Percentiles rank a stretch among this genome's conserved stretches.
Evolutionary conservation across 768 basidiomycete species (phyloP).

Genomic region (Boletus reticuloceps): DNA sequence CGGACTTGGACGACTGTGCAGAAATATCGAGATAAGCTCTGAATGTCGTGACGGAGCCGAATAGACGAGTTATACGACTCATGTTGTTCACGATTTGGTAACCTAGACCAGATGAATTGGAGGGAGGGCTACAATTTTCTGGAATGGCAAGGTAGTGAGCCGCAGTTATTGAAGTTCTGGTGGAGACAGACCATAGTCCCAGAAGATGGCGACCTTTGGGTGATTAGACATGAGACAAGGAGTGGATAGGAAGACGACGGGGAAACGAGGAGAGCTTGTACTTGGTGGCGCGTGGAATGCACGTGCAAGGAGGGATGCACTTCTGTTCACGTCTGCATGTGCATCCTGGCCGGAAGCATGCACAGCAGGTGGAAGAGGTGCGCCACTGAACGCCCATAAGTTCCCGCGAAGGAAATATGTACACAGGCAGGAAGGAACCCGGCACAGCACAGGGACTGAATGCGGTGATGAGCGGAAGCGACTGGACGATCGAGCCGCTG

Average conservation of each 20-base stretch:
- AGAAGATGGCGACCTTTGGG: conserved; percentile 42
- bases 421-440: neutral
- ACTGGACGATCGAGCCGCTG: neutral
- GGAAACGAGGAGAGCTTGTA: conserved; percentile 18
- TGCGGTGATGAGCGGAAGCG: neutral
- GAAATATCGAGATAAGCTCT: conserved; percentile 54
- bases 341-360: conserved; percentile 7
- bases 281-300: conserved; percentile 8
- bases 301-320: conserved; percentile 7
- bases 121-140: conserved; percentile 34
- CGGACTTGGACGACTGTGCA: conserved; percentile 35
- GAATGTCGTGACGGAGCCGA: conserved; percentile 48
- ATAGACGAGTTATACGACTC: conserved; percentile 41
- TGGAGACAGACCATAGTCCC: conserved; percentile 33
- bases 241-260: conserved; percentile 7
- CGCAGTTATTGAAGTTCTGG: neutral
- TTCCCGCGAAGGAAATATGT: conserved; percentile 7
- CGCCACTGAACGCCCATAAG: conserved; percentile 18
- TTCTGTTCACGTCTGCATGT: neutral
- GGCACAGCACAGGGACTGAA: neutral
- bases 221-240: conserved; percentile 33
- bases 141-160: conserved; percentile 8
- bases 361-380: conserved; percentile 7
- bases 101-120: conserved; percentile 34
- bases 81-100: conserved; percentile 44